A percentile compares a stretch with the other conserved stretches of the same genome.
phyloP scores from a whole-genome alignment of 331 rosid genomes.

The Saraca asoca region DNA sequence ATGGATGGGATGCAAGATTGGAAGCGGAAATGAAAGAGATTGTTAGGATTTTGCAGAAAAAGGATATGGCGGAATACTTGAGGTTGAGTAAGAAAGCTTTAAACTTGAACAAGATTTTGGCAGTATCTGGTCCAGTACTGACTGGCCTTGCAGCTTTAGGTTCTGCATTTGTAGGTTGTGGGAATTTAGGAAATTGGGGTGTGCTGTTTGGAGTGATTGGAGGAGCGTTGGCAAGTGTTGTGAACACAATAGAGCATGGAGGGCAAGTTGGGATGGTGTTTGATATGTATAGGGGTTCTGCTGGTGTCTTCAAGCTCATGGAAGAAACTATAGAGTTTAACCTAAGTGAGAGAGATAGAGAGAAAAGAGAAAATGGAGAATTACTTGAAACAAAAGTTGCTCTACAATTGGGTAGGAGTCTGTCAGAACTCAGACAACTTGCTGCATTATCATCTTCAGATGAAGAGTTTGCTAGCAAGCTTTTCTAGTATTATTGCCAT shows the following conservation, averaged over 20 bases:
- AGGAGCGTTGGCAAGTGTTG: constrained; percentile 48
- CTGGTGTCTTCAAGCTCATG: constrained; percentile 48
- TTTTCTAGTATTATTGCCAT: constrained; percentile 45
- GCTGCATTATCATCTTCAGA: constrained; percentile 31
- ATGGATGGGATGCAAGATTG: constrained; percentile 49
- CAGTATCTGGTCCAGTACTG: constrained; percentile 43
- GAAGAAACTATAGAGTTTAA: constrained; percentile 40
- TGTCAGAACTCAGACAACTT: constrained; percentile 42
- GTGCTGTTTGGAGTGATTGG: constrained; percentile 41
- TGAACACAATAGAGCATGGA: constrained; percentile 56
- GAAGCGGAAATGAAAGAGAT: constrained; percentile 45
- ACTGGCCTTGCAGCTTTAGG: constrained; percentile 50
- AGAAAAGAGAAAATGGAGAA: constrained; percentile 48
- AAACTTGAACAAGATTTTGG: constrained; percentile 39
- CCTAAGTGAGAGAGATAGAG: constrained; percentile 36
- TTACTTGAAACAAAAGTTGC: constrained; percentile 47
- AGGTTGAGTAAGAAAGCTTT: constrained; percentile 33
- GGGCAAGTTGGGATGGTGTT: constrained; percentile 59
- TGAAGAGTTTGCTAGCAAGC: constrained; percentile 52
- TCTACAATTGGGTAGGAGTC: constrained; percentile 46
- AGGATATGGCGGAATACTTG: constrained; percentile 40
- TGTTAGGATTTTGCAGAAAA: constrained; percentile 31
- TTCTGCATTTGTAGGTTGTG: constrained; percentile 39
- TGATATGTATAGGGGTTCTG: constrained; percentile 43
- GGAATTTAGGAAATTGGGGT: constrained; percentile 33